Conservation (phyloP, 169 alveolate genomes). For the Theileria equi region DNA sequence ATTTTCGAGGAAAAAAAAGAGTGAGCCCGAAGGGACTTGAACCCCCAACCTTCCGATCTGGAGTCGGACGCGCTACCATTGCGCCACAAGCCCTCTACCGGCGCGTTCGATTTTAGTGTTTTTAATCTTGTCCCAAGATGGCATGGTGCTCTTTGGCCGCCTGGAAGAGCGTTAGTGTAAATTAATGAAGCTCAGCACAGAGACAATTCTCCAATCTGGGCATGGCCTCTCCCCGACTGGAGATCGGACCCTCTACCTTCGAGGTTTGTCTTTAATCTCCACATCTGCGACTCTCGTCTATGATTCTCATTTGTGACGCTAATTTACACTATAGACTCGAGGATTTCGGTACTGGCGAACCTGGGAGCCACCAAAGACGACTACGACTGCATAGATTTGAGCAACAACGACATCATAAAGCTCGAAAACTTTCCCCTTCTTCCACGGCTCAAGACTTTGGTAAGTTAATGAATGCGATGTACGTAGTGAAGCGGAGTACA, state of each 20-base stretch:
- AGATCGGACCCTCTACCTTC: slow-evolving; percentile 55
- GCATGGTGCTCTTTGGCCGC: not conserved
- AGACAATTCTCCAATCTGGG: slow-evolving; percentile 31
- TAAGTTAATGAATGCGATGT: slow-evolving; percentile 23
- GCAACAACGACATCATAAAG: slow-evolving; percentile 85
- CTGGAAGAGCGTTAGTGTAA: not conserved
- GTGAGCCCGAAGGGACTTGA: slow-evolving; percentile 91
- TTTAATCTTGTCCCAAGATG: not conserved
- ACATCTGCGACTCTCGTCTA: no score
- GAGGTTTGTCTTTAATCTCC: slow-evolving; percentile 38
- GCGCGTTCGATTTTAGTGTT: not conserved
- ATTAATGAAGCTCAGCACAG: slow-evolving; percentile 50
- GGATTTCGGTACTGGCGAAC: slow-evolving; percentile 81
- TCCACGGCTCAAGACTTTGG: slow-evolving; percentile 78
- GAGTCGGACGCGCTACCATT: slow-evolving; percentile 94
- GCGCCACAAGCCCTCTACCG: slow-evolving; percentile 85
- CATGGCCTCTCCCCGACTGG: slow-evolving; percentile 58
- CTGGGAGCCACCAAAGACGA: slow-evolving; percentile 87
- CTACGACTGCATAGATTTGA: slow-evolving; percentile 84
- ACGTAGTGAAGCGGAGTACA: no score
- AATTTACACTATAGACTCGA: slow-evolving; percentile 66
- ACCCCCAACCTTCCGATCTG: slow-evolving; percentile 94
- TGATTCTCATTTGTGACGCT: not conserved
- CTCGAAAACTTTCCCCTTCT: slow-evolving; percentile 82
- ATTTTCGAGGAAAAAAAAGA: not conserved